phyloP scores from a whole-genome alignment of 2,329 filamentous ascomycete species.

The Pseudogymnoascus sp. region DNA sequence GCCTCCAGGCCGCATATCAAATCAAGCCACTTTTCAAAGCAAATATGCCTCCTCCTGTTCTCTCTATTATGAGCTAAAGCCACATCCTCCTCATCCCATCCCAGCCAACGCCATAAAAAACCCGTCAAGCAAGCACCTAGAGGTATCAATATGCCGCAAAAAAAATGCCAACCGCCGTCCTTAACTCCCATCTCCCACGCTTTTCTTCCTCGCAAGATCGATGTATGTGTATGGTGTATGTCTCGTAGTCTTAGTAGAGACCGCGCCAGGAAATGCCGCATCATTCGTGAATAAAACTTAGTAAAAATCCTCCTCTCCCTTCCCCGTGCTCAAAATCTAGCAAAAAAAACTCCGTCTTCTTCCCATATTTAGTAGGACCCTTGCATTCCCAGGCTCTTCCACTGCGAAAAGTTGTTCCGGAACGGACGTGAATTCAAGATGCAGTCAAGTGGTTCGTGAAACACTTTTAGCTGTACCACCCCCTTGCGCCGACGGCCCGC shows the following conservation, averaged over 20 bases:
- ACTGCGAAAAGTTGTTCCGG: background rate
- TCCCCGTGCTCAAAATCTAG: background rate
- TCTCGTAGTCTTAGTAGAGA: background rate
- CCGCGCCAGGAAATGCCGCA: background rate
- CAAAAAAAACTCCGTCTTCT: background rate
- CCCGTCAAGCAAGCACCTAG: background rate
- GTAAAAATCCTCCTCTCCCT: background rate
- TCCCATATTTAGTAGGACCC: background rate
- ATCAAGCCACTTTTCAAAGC: conserved; percentile 1
- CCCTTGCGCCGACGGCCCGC: conserved; percentile 10
- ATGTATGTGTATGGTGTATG: conserved; percentile 7
- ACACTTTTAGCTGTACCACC: conserved; percentile 16
- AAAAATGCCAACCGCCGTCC: background rate
- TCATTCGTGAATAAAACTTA: conserved; percentile 7
- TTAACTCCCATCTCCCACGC: background rate
- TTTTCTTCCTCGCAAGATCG: background rate
- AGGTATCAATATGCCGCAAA: conserved; percentile 1
- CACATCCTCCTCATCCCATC: background rate
- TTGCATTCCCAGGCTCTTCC: background rate
- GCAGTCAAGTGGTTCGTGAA: background rate
- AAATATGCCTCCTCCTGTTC: background rate
- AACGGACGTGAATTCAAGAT: background rate
- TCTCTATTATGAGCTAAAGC: background rate
- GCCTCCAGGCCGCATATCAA: background rate
- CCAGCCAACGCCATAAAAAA: background rate